Evolutionary conservation across 2,329 filamentous ascomycete genomes (phyloP).

Genomic region (Colletotrichum higginsianum): DNA sequence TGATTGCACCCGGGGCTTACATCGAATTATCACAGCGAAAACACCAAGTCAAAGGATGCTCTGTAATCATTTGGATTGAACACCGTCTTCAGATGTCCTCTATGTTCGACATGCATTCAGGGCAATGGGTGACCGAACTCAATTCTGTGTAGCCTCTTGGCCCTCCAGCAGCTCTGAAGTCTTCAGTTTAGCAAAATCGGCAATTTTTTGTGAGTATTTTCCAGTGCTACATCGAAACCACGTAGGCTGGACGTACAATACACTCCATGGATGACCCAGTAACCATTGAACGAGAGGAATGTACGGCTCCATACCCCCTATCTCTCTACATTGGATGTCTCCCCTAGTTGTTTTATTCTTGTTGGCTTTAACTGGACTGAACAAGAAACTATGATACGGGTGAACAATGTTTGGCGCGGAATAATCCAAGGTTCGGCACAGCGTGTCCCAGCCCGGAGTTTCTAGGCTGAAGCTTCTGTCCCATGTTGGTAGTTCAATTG

Average conservation of each 20-base stretch:
- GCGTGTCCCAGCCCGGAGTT: not conserved
- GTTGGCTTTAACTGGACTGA: not conserved
- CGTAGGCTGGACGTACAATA: too few species aligned
- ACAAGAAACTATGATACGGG: not conserved
- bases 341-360: too few species aligned
- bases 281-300: too few species aligned
- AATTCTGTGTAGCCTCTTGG: not conserved
- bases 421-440: slow-evolving; percentile 3
- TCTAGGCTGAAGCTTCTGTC: not conserved
- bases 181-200: not conserved
- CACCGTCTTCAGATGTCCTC: not conserved
- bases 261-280: too few species aligned
- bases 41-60: not conserved
- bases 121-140: not conserved
- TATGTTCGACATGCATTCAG: not conserved
- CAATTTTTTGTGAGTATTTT: too few species aligned
- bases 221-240: too few species aligned
- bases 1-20: not conserved
- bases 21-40: not conserved
- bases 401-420: slow-evolving; percentile 8
- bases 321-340: too few species aligned
- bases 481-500: too few species aligned
- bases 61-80: not conserved
- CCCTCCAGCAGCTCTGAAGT: not conserved
- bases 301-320: not conserved